phyloP scores from a whole-genome alignment of 2,329 filamentous ascomycete species.

The Phialophora verrucosa region DNA sequence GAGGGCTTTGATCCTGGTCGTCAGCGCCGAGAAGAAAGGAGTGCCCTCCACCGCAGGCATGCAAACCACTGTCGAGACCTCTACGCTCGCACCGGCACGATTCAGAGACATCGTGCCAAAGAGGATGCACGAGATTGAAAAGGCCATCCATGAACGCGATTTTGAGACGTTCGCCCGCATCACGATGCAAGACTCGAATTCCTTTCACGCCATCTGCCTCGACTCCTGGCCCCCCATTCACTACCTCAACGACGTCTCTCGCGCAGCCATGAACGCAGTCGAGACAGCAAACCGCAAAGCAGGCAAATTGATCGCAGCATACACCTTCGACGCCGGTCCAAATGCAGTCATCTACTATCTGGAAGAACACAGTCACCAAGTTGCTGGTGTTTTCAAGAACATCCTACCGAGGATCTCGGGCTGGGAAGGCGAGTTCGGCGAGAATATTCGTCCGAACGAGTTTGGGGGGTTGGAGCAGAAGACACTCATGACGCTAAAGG shows the following conservation, averaged over 20 bases:
- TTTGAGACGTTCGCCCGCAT: constrained; percentile 86
- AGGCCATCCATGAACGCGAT: constrained; percentile 76
- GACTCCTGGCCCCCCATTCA: constrained; percentile 98
- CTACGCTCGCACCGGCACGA: constrained; percentile 80
- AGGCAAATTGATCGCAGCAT: constrained; percentile 82
- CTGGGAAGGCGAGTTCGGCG: constrained; percentile 63
- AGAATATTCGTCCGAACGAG: constrained; percentile 57
- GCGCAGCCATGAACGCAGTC: constrained; percentile 84
- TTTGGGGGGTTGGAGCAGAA: constrained; percentile 66
- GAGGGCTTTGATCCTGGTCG: constrained; percentile 89
- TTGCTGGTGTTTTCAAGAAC: constrained; percentile 78
- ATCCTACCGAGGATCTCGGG: constrained; percentile 64
- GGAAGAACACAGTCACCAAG: constrained; percentile 72
- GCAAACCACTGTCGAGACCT: constrained; percentile 94
- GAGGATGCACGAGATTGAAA: constrained; percentile 84
- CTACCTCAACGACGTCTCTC: constrained; percentile 94
- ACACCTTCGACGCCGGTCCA: constrained; percentile 96
- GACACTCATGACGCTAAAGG: constrained; percentile 66
- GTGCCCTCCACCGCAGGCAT: constrained; percentile 92
- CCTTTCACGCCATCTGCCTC: constrained; percentile 91
- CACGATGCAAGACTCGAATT: constrained; percentile 96
- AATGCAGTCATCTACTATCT: constrained; percentile 97
- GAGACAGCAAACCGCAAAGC: constrained; percentile 84
- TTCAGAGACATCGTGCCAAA: constrained; percentile 77
- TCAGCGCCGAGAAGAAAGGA: constrained; percentile 92